Conservation (phyloP, 495 filamentous ascomycete species). For the Thermothielavioides terrestris region DNA sequence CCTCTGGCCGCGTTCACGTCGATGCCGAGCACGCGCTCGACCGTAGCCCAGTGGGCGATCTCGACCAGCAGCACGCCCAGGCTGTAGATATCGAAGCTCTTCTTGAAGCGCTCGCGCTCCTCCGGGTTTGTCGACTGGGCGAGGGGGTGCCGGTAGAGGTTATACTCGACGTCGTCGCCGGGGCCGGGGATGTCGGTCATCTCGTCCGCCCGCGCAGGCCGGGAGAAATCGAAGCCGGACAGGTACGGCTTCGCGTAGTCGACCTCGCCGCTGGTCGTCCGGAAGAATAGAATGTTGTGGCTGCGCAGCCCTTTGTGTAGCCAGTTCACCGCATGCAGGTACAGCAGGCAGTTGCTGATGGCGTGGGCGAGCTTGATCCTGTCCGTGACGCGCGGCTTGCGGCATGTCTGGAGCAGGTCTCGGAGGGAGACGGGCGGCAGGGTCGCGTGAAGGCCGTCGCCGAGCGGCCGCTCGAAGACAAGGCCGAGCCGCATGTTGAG, state of each 20-base stretch:
- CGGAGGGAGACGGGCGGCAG: conserved; percentile 30
- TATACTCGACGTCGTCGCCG: conserved; percentile 32
- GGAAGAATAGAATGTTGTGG: conserved; percentile 50
- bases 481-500: conserved; percentile 29
- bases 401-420: conserved; percentile 20
- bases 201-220: conserved; percentile 42
- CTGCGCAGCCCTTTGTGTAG: conserved; percentile 52
- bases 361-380: conserved; percentile 31
- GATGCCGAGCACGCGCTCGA: conserved; percentile 40
- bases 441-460: conserved; percentile 18
- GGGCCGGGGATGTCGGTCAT: conserved; percentile 42
- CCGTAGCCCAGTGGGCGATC: conserved; percentile 43
- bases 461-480: conserved; percentile 29
- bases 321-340: conserved; percentile 51
- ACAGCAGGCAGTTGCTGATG: conserved; percentile 31
- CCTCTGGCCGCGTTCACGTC: conserved; percentile 19
- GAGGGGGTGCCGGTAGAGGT: conserved; percentile 43
- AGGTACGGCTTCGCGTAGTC: conserved; percentile 36
- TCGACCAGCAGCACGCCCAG: conserved; percentile 47
- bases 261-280: conserved; percentile 14
- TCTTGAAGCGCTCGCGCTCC: conserved; percentile 33
- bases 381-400: conserved; percentile 28
- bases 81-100: conserved; percentile 48
- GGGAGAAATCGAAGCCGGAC: conserved; percentile 47
- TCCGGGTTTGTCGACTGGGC: conserved; percentile 33